A percentile compares a stretch with the other conserved stretches of the same genome.
Evolutionary conservation across 768 basidiomycete genomes (phyloP).

Genomic region (Daedaleopsis nitida): DNA sequence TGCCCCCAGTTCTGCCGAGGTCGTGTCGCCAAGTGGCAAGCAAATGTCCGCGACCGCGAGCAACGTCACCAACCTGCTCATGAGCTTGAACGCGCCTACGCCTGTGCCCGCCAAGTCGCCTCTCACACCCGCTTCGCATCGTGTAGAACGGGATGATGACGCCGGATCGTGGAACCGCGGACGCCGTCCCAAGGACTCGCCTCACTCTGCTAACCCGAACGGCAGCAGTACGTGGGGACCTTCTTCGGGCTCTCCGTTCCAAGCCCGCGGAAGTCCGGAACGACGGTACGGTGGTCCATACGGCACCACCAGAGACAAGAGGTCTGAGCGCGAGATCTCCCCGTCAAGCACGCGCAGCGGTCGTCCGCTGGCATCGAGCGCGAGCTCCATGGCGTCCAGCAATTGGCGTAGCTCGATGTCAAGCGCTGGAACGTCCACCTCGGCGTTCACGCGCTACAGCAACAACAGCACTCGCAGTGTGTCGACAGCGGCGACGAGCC

Average conservation of each 20-base stretch:
- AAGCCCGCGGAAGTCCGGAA: conserved; percentile 15
- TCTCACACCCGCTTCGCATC: conserved; percentile 2
- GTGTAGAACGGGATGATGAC: conserved; percentile 10
- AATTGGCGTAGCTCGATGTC: conserved; percentile 83
- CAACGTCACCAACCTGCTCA: conserved; percentile 76
- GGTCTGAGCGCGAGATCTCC: conserved; percentile 36
- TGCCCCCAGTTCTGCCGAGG: conserved; percentile 2
- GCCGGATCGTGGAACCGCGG: conserved; percentile 12
- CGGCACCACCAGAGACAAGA: conserved; percentile 11
- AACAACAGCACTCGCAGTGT: conserved; percentile 68
- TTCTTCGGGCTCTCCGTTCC: conserved; percentile 16
- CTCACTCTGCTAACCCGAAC: conserved; percentile 14
- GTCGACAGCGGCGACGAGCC: conserved; percentile 80
- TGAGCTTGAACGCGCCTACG: conserved; percentile 61
- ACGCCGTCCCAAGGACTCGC: conserved; percentile 18
- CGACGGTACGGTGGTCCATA: conserved; percentile 14
- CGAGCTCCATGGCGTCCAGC: conserved; percentile 62
- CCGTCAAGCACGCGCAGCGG: conserved; percentile 62
- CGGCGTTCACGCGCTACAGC: conserved; percentile 80
- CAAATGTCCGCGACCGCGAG: conserved; percentile 70
- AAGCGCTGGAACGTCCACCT: conserved; percentile 52
- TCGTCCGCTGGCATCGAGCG: conserved; percentile 54
- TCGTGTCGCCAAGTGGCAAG: conserved; percentile 23
- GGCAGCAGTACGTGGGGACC: conserved; percentile 24
- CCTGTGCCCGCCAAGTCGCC: conserved; percentile 8